Evolutionary conservation across 768 basidiomycete genomes (phyloP), one percentile per base, ranked within the genome.

Genomic region (Tricholoma matsutake): DNA sequence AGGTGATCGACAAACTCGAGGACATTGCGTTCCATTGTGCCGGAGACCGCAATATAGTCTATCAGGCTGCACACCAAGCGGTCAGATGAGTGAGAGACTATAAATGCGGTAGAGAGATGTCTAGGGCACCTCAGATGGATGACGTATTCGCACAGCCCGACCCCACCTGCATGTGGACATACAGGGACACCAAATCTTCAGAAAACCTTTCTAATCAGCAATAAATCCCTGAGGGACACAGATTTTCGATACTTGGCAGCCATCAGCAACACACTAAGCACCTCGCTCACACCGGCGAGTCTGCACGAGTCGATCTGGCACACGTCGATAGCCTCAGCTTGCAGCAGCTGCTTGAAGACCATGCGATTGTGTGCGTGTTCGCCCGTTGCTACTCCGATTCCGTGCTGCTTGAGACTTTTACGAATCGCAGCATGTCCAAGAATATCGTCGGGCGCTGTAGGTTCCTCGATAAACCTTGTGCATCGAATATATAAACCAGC

Each of bases 341-440:
- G 93, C 11, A 98, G 80, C 6, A 97, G 80, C 72, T 96, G 96
- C 76, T 96, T 96, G 83, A 96, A 96, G n/a, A 91, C 83, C 82
- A 96, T 93, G 54, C 91, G 83, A 74, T 96, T 96, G 72, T 97
- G 94, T 1, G 92, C 94, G 67, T 96, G 94, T 77, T 97, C 95
- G 28, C 94, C 95, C 0, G 95, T 96, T 3, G 94, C 94, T 39
- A 96, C 94, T 31, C 92, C 92, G 62, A 96, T 95, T 0, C 88
- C 88, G 68, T 88, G 73, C 7, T 87, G 87, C 67, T 87, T 87
- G 43, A 96, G 79, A 7, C 83, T 91, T 70, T 84, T 89, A 61
- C 92, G 85, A 61, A 94, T 86, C 8, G 87, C 80, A 20, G 90
- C 91, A 62, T 93, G 92, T 3, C 92, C 91, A 9, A 96, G 84